Evolutionary conservation across 768 basidiomycete genomes (phyloP).

Genomic region (Boletus coccyginus): DNA sequence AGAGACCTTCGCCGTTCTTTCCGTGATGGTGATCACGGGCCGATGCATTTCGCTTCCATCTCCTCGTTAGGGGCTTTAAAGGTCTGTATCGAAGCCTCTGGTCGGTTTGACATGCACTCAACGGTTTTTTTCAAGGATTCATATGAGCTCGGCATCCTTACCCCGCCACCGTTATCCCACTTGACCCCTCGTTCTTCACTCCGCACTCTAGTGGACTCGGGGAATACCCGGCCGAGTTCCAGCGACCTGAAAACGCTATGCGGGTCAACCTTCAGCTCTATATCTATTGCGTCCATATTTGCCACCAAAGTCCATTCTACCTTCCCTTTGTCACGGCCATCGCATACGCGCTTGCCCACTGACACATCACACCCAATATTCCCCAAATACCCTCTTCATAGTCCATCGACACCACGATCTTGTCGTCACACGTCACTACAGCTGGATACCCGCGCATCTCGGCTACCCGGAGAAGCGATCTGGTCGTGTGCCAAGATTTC

Average conservation of each 20-base stretch:
- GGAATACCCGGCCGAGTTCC: neutral
- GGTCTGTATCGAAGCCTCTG: slow-evolving; percentile 8
- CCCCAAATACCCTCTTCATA: slow-evolving; percentile 3
- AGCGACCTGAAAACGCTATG: slow-evolving; percentile 20
- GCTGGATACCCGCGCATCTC: slow-evolving; percentile 3
- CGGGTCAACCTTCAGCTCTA: slow-evolving; percentile 18
- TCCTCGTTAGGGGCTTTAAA: slow-evolving; percentile 11
- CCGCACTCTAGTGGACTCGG: slow-evolving; percentile 23
- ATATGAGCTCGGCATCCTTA: slow-evolving; percentile 23
- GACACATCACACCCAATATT: slow-evolving; percentile 7
- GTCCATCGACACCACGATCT: slow-evolving; percentile 6
- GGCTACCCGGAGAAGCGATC: slow-evolving; percentile 8
- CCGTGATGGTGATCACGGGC: slow-evolving; percentile 9
- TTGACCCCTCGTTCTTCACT: slow-evolving; percentile 22
- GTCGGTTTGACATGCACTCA: neutral
- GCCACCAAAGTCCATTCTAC: slow-evolving; percentile 9
- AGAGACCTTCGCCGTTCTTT: slow-evolving; percentile 27
- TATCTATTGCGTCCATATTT: slow-evolving; percentile 19
- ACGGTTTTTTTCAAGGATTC: slow-evolving; percentile 9
- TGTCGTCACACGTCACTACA: slow-evolving; percentile 11
- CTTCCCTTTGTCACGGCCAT: slow-evolving; percentile 1
- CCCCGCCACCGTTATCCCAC: neutral
- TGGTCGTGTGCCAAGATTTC: slow-evolving; percentile 35
- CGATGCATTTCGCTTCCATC: slow-evolving; percentile 4
- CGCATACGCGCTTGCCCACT: slow-evolving; percentile 1